phyloP scores from a whole-genome alignment of 1,139 yeast species.

The Taphrina populina region DNA sequence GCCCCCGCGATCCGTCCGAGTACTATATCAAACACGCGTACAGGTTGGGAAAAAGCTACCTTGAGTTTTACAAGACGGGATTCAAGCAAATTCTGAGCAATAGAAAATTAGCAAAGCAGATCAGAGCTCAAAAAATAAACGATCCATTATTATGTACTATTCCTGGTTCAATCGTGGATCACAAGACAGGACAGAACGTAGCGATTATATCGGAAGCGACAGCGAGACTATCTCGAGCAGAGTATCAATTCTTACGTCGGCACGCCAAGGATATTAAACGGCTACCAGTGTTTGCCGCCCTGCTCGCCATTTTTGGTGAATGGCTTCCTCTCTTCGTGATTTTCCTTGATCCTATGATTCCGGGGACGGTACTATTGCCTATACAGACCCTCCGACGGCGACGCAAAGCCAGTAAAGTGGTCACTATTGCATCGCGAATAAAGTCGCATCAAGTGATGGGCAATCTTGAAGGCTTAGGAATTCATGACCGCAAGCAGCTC shows the following conservation, averaged over 20 bases:
- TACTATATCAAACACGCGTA: conserved; percentile 1
- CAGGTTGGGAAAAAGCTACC: conserved; percentile 20
- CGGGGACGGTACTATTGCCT: conserved; percentile 26
- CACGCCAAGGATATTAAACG: conserved; percentile 22
- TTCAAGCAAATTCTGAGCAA: conserved; percentile 26
- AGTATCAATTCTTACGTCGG: conserved; percentile 21
- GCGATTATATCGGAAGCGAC: neutral
- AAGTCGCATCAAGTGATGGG: neutral
- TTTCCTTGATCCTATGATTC: conserved; percentile 21
- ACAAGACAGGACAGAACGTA: conserved; percentile 4
- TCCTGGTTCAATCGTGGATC: conserved; percentile 9
- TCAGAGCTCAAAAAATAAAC: conserved; percentile 2
- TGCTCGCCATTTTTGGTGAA: conserved; percentile 24
- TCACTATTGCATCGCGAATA: neutral
- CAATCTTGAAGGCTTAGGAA: conserved; percentile 18
- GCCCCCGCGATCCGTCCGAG: neutral
- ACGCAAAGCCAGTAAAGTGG: neutral
- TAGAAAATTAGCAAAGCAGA: conserved; percentile 12
- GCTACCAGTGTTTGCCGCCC: conserved; percentile 21
- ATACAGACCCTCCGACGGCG: conserved; percentile 8
- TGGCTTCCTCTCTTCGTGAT: conserved; percentile 31
- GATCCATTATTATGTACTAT: neutral
- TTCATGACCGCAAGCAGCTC: conserved; percentile 9
- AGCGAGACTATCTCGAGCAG: conserved; percentile 7
- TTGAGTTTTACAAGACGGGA: conserved; percentile 29